A percentile compares a stretch with the other conserved stretches of the same genome.
Evolutionary conservation across 768 basidiomycete genomes (phyloP).

Genomic region (Rhodotorula kratochvilovae): DNA sequence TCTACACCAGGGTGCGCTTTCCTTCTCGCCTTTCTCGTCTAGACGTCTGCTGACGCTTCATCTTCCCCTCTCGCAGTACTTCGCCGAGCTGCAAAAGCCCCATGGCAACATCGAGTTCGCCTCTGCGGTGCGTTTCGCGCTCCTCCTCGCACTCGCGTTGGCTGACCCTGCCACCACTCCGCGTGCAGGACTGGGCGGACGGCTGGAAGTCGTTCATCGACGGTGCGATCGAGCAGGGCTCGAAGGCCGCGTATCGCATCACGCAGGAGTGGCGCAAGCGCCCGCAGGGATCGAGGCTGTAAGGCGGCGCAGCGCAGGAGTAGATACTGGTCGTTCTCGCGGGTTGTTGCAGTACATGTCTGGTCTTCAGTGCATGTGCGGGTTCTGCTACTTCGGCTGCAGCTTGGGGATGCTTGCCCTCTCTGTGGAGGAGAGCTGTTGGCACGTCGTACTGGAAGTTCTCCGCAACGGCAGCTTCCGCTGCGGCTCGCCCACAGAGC

Average conservation of each 20-base stretch:
- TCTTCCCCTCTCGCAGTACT: not conserved
- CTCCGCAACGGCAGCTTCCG: no score
- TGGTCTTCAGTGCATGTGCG: no score
- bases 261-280: not conserved
- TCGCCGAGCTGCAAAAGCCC: constrained; percentile 13
- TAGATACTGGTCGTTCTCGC: no score
- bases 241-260: not conserved
- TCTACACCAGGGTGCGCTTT: not conserved
- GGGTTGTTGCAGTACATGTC: no score
- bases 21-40: not conserved
- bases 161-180: not conserved
- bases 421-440: no score
- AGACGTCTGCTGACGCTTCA: not conserved
- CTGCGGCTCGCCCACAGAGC: no score
- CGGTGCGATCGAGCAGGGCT: constrained; percentile 4
- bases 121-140: not conserved
- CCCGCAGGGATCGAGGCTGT: not conserved
- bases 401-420: no score
- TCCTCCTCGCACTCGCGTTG: no score
- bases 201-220: constrained; percentile 7
- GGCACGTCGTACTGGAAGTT: no score
- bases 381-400: no score
- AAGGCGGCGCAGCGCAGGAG: no score
- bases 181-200: constrained; percentile 5
- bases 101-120: constrained; percentile 11